Base-by-base conservation (phyloP, 208 protist genomes). In the Wallacemonas sp. region DNA sequence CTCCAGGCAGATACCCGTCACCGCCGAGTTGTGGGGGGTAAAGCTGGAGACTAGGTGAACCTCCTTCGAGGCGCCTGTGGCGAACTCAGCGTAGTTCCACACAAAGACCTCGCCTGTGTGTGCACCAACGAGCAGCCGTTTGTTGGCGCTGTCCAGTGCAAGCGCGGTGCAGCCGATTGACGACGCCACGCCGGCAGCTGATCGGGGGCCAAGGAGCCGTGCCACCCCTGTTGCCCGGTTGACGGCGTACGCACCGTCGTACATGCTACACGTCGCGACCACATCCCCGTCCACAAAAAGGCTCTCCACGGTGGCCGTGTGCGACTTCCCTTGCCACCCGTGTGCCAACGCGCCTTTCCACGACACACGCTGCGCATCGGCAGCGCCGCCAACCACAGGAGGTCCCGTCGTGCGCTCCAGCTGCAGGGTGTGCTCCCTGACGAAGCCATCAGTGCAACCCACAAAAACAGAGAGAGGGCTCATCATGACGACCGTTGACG, bases 51-150 rank as follows among this genome's bases (percentile, higher is more conserved):
- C 32, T 1, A 58, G 5, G n/a, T 45, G 24, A 48, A 79, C 59
- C 17, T 73, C 71, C 13, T 59, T 68, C 54, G 68, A 59, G 13
- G 61, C 22, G 1, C 66, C 71, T 17, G 46, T 50, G 0, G 76
- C 77, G 55, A 89, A 95, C n/a, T 68, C 63, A n/a, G 62, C 61
- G 69, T 92, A 95, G 45, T 66, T 79, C 22, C 84, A 77, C 13
- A 87, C 66, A 37, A 53, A 64, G 2, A 95, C 34, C 3, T 55
- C 44, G 0, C 89, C 89, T 41, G 83, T 71, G 29, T 86, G 76
- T 1, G 68, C 44, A 27, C 89, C 89, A 52, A 90, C 71, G 12
- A 93, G 27, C 0, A 87, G 62, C 22, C 66, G 72, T 62, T 92
- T 89, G 54, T 77, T 75, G 52, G 55, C 55, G 29, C 68, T 64